phyloP scores from a whole-genome alignment of 1,139 yeast species.

The Suzukiozyma palmioleophila region DNA sequence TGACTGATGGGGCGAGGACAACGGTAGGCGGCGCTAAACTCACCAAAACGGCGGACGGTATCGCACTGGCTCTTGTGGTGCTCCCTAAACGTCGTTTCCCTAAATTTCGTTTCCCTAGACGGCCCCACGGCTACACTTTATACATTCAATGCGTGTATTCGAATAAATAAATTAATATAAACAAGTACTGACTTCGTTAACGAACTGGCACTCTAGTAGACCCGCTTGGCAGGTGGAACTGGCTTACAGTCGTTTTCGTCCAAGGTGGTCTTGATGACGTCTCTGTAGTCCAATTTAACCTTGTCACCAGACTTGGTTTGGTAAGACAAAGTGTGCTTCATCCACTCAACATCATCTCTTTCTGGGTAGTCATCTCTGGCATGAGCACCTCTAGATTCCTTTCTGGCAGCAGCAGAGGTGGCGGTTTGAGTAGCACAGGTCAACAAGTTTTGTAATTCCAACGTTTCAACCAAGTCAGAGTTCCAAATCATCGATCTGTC shows the following conservation, averaged over 20 bases:
- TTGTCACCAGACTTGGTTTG: constrained; percentile 69
- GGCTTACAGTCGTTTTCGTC: constrained; percentile 92
- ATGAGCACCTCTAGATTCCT: constrained; percentile 98
- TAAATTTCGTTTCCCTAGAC: too few relatives aligned
- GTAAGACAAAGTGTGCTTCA: constrained; percentile 96
- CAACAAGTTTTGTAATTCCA: constrained; percentile 92
- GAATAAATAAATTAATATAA: constrained; percentile 4
- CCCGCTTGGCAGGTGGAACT: constrained; percentile 96
- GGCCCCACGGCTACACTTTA: not conserved
- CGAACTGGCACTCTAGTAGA: constrained; percentile 45
- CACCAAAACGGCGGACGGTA: too few relatives aligned
- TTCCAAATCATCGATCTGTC: constrained; percentile 99
- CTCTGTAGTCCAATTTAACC: constrained; percentile 80
- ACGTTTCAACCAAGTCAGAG: constrained; percentile 92
- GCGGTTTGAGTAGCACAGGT: constrained; percentile 99
- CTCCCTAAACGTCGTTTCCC: too few relatives aligned
- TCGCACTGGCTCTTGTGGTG: too few relatives aligned
- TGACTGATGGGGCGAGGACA: too few relatives aligned
- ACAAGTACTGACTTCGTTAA: constrained; percentile 1
- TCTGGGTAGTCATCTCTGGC: constrained; percentile 97
- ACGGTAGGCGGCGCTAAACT: not conserved
- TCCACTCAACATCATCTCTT: constrained; percentile 96
- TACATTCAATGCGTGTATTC: constrained; percentile 5
- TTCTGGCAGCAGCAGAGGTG: constrained; percentile 88
- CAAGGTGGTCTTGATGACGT: constrained; percentile 75